Percentiles rank a stretch among this genome's conserved stretches.
Conservation (phyloP, 2,329 filamentous ascomycete genomes). For the Stachybotrys chartarum region DNA sequence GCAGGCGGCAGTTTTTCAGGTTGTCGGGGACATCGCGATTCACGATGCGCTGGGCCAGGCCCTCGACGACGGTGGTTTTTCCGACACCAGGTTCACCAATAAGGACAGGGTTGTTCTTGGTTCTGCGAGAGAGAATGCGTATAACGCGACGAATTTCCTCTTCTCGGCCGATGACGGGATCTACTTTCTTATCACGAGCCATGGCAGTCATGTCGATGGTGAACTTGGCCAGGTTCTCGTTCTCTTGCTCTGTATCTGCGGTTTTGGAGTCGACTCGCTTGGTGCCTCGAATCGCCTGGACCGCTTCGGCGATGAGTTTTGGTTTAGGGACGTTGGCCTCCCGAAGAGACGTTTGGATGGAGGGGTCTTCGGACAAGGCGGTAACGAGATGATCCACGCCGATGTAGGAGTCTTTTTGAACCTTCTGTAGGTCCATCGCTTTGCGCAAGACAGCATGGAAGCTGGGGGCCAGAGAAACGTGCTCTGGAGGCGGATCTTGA, state of each 20-base stretch:
- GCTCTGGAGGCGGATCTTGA: conserved; percentile 90
- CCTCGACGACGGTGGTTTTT: conserved; percentile 97
- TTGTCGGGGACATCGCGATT: conserved; percentile 96
- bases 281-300: conserved; percentile 86
- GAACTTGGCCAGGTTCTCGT: conserved; percentile 95
- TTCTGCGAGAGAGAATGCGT: conserved; percentile 83
- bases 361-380: conserved; percentile 70
- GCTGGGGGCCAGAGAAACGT: conserved; percentile 71
- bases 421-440: conserved; percentile 85
- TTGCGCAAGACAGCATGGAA: conserved; percentile 78
- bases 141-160: conserved; percentile 92
- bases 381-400: conserved; percentile 93
- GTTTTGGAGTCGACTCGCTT: conserved; percentile 93
- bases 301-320: conserved; percentile 85
- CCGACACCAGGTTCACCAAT: conserved; percentile 98
- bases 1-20: conserved; percentile 83
- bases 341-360: conserved; percentile 66
- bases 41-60: conserved; percentile 89
- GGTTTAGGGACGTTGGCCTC: conserved; percentile 88
- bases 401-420: conserved; percentile 94
- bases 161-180: conserved; percentile 93
- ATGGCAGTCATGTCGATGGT: conserved; percentile 97
- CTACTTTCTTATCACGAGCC: conserved; percentile 95
- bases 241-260: conserved; percentile 84
- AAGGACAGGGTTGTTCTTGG: conserved; percentile 97